A percentile compares a stretch with the other conserved stretches of the same genome.
phyloP scores from a whole-genome alignment of 371 early-diverging fungal genomes.

The Mortierella sp. region DNA sequence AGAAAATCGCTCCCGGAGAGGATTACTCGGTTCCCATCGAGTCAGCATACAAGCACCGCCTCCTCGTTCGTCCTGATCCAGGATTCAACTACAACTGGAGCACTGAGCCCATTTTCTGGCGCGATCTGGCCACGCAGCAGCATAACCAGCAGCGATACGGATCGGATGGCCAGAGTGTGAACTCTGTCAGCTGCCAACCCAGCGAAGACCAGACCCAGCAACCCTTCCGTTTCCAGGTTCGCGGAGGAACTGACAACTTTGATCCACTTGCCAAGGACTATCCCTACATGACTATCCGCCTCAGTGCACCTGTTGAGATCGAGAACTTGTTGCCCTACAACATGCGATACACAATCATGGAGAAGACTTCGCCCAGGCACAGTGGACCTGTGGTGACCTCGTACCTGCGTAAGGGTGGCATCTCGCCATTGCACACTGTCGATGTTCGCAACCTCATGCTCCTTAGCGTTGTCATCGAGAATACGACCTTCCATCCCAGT shows the following conservation, averaged over 20 bases:
- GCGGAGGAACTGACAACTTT: slow-evolving; percentile 66
- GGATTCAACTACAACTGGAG: slow-evolving; percentile 90
- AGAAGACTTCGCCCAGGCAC: slow-evolving; percentile 78
- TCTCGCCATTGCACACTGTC: slow-evolving; percentile 87
- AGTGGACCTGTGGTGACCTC: slow-evolving; percentile 67
- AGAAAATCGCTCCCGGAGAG: slow-evolving; percentile 79
- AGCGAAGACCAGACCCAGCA: slow-evolving; percentile 66
- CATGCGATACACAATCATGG: slow-evolving; percentile 79
- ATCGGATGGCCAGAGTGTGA: slow-evolving; percentile 37
- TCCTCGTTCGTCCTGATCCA: slow-evolving; percentile 88
- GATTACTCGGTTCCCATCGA: slow-evolving; percentile 91
- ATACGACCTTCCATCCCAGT: slow-evolving; percentile 78
- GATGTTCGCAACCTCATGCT: slow-evolving; percentile 87
- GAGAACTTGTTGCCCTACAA: slow-evolving; percentile 96
- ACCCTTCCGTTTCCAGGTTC: slow-evolving; percentile 82
- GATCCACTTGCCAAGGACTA: slow-evolving; percentile 74
- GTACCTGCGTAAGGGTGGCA: slow-evolving; percentile 77
- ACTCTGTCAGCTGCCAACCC: slow-evolving; percentile 65
- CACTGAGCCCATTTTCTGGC: slow-evolving; percentile 77
- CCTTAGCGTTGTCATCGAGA: slow-evolving; percentile 82
- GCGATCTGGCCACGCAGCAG: slow-evolving; percentile 51
- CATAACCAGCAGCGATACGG: slow-evolving; percentile 38
- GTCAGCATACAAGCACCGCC: slow-evolving; percentile 80
- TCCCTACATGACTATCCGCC: slow-evolving; percentile 86
- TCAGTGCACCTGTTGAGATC: slow-evolving; percentile 93